Evolutionary conservation across 1,139 yeast species (phyloP), one percentile per base, ranked within the genome.

Genomic region (Candida pseudoviswanathii): DNA sequence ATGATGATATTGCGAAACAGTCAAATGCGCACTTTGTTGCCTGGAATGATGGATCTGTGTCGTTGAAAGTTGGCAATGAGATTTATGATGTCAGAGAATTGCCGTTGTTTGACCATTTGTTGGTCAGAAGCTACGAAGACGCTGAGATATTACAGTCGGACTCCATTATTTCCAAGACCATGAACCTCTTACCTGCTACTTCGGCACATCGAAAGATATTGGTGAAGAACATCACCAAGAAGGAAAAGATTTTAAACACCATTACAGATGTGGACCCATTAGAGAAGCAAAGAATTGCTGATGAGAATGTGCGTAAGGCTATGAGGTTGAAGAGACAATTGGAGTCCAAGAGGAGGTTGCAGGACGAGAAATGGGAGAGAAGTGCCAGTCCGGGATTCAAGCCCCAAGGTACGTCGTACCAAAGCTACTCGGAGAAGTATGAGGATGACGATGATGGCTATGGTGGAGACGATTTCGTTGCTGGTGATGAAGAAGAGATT

Each of bases 1-100:
- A 84, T 50, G 80, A 76, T 53, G 85, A 81, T 50, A 82, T 88
- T 56, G 80, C 80, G 59, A 89, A 89, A 60, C 96, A 91, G 65
- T 86, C 96, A 5, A 94, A 94, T 63, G 86, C 97, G 3, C 91
- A 94, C 62, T 85, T 92, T 51, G 80, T 94, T 30, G 86, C 89
- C 65, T 94, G 99, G 99, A 86, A 88, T 50, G 98, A 94, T 67
- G 99, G 99, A 0, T 77, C 89, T 4, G 68, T 86, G 55, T 90
- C 97, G 2, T 73, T 94, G 54, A 92, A 90, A 60, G 73, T 95
- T 42, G 99, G 99, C 21, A 78, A 77, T 45, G 99, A 94, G 67
- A 78, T 87, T 58, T 94, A 92, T 60, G 98, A 92, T 63, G 85
- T 89, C 51, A 77, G 82, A 51, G 73, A 80, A 24, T 78, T 82